These are phyloP conservation scores for Linaria vulgaris DNA, from an alignment of 257 asterid species.

Conservation along the genomic window DNA sequence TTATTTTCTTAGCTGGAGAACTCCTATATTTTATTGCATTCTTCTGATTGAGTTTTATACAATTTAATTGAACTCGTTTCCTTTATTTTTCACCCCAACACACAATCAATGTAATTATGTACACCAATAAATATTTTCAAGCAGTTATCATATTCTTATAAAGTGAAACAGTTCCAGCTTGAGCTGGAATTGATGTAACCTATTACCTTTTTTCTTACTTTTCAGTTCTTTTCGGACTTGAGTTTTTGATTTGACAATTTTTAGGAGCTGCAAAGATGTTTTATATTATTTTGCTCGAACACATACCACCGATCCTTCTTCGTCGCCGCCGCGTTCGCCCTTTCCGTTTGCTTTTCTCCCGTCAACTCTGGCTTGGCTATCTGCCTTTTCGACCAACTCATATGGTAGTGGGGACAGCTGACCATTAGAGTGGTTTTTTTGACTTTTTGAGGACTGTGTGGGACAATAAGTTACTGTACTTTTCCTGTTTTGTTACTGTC, in stretches of 20 bases:
- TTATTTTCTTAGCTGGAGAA: not conserved
- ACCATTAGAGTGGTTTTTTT: no score
- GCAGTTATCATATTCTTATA: not conserved
- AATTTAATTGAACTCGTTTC: not conserved
- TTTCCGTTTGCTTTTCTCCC: no score
- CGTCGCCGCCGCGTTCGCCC: no score
- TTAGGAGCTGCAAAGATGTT: not conserved
- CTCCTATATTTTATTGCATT: constrained; percentile 3
- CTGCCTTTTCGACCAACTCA: no score
- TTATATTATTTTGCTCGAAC: not conserved
- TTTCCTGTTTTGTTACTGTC: not conserved
- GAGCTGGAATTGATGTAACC: no score
- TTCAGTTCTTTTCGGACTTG: no score
- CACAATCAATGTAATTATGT: not conserved
- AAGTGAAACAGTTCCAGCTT: not conserved
- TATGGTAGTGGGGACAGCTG: not conserved
- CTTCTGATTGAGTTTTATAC: constrained; percentile 6
- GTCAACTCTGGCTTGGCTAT: no score
- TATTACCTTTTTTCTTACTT: no score
- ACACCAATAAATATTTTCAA: not conserved
- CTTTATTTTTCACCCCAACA: no score
- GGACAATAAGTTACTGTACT: not conserved
- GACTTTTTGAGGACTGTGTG: not conserved
- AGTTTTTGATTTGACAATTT: no score
- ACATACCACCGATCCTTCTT: no score